These are phyloP conservation scores for Inonotus obliquus DNA, from an alignment of 1,284 basidiomycete genomes.

Conservation along the genomic window DNA sequence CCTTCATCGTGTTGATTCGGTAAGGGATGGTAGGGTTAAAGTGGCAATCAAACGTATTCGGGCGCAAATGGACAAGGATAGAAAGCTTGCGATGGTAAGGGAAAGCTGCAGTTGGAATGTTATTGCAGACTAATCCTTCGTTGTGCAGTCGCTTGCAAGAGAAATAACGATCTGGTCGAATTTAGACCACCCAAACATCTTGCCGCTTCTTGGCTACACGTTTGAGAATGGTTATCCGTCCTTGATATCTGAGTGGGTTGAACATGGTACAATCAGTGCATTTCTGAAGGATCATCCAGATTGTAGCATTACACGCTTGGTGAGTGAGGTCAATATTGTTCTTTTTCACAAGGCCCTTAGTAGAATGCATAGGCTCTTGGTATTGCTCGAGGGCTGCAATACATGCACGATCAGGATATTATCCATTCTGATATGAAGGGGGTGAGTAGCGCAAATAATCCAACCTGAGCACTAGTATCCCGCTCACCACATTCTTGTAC, in stretches of 20 bases:
- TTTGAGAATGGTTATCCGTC: slow-evolving; percentile 5
- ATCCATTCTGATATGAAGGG: slow-evolving; percentile 8
- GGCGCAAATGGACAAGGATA: background rate
- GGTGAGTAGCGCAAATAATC: background rate
- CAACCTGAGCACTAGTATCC: background rate
- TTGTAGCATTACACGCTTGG: background rate
- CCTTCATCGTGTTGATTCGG: too few species aligned
- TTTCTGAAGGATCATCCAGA: background rate
- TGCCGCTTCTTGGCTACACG: too few species aligned
- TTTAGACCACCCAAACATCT: slow-evolving; percentile 6
- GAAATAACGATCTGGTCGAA: slow-evolving; percentile 12
- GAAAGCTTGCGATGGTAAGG: slow-evolving; percentile 6
- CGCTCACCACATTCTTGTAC: too few species aligned
- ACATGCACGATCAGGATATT: slow-evolving; percentile 2
- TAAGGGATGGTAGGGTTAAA: background rate
- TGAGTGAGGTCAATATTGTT: background rate
- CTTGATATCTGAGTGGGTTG: slow-evolving; percentile 14
- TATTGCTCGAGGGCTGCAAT: slow-evolving; percentile 8
- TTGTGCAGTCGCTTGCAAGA: background rate
- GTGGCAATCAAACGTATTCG: slow-evolving; percentile 12
- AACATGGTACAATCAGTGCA: slow-evolving; percentile 2
- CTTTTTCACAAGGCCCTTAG: background rate
- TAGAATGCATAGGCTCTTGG: background rate
- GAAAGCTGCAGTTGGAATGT: too few species aligned
- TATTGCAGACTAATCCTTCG: background rate